Percentiles rank a stretch among this genome's conserved stretches.
phyloP scores from a whole-genome alignment of 2,329 filamentous ascomycete species.

The Parascedosporium putredinis region DNA sequence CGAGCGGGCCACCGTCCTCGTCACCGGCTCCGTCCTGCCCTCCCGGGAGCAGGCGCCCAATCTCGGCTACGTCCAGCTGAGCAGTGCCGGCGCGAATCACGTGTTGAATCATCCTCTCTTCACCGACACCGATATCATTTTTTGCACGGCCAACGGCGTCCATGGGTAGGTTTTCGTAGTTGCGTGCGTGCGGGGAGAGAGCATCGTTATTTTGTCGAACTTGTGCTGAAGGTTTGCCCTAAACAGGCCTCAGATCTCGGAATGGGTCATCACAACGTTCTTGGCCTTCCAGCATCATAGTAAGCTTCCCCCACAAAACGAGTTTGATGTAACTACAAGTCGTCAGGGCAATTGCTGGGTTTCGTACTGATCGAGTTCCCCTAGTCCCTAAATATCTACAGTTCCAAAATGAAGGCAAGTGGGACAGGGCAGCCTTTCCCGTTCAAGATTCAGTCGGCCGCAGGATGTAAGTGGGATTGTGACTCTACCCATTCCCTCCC shows the following conservation, averaged over 20 bases:
- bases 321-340: too few relatives aligned
- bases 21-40: conserved; percentile 33
- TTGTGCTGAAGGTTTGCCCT: background rate
- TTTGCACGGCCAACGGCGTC: conserved; percentile 48
- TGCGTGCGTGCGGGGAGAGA: too few relatives aligned
- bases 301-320: too few relatives aligned
- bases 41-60: conserved; percentile 30
- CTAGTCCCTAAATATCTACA: conserved; percentile 35
- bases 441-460: conserved; percentile 34
- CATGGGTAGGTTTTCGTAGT: conserved; percentile 36
- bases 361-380: background rate
- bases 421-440: conserved; percentile 24
- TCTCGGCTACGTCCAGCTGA: conserved; percentile 42
- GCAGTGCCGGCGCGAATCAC: conserved; percentile 43
- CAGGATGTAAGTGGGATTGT: conserved; percentile 35
- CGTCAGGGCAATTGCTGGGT: too few relatives aligned
- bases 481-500: too few relatives aligned
- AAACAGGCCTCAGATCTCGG: conserved; percentile 45
- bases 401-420: conserved; percentile 30
- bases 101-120: conserved; percentile 36
- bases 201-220: background rate
- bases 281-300: conserved; percentile 36
- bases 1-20: conserved; percentile 36
- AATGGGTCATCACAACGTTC: conserved; percentile 45
- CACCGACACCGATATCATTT: conserved; percentile 35